Evolutionary conservation across 257 asterid genomes (phyloP), one percentile per base, ranked within the genome.

Genomic region (Solanum piurae): DNA sequence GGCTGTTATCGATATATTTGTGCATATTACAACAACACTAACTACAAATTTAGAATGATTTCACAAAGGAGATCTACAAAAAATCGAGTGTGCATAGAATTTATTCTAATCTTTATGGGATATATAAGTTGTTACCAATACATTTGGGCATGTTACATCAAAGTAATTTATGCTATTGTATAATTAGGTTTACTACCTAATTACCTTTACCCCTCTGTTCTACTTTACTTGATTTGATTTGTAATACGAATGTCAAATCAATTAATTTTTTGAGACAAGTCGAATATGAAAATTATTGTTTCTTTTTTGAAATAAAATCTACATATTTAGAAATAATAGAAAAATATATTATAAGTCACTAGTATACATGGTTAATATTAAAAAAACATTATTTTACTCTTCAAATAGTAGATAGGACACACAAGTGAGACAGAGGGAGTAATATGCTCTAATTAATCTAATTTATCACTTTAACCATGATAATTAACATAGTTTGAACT

Each of bases 81-180:
- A 18, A 18, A 55, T 55, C 0, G 3, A 55, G 0, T 55, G 3
- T 55, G n/a, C 1, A 0, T 55, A 49, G 21, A 49, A 0, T 8
- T 49, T 0, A 55, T 18, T 18, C 0, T 18, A 18, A 55, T 55
- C 1, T 55, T 52, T 55, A 1, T 55, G 1, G 0, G 4, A 10
- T 42, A 9, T 0, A 42, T 9, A 42, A 10, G 5, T 42, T 42
- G 49, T 42, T 42, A 42, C 0, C 13, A 1, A 42, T 42, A 10
- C 1, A 10, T 10, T 42, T 20, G 66, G 5, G 2, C 11, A 58
- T 55, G 1, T 55, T 55, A 55, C 69, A 7, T 33, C 31, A 18
- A 75, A 33, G 4, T 36, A 75, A 60, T 6, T 21, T 7, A 25
- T 60, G 69, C 27, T 62, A 62, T 62, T 62, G 31, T 23, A 4